Evolutionary conservation across 495 filamentous ascomycete genomes (phyloP).

Genomic region (Staphylotrichum longicolle): DNA sequence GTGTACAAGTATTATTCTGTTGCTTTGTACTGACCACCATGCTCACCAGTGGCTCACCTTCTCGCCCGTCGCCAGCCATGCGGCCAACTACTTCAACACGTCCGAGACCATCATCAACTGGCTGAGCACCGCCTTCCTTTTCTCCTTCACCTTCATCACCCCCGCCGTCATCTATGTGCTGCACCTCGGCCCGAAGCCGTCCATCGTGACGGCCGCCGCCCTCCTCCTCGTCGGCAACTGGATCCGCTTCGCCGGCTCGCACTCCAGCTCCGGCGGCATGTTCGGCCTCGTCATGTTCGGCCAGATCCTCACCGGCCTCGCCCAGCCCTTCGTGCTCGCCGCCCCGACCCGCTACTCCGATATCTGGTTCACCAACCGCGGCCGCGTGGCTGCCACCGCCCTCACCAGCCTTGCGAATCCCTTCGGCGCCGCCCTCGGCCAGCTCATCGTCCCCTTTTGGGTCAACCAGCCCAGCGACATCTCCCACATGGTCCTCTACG

Average conservation of each 20-base stretch:
- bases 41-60: conserved; percentile 83
- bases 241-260: conserved; percentile 84
- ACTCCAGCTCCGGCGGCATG: conserved; percentile 47
- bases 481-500: conserved; percentile 79
- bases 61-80: conserved; percentile 74
- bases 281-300: conserved; percentile 87
- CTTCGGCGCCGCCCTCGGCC: conserved; percentile 80
- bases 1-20: too few relatives aligned
- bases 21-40: too few relatives aligned
- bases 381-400: conserved; percentile 85
- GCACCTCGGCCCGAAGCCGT: conserved; percentile 72
- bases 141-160: conserved; percentile 71
- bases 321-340: conserved; percentile 88
- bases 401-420: conserved; percentile 82
- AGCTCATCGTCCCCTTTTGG: conserved; percentile 80
- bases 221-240: conserved; percentile 83
- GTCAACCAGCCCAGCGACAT: conserved; percentile 60
- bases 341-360: conserved; percentile 91
- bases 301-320: conserved; percentile 86
- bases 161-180: conserved; percentile 77
- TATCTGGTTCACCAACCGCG: conserved; percentile 85
- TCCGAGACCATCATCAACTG: conserved; percentile 82
- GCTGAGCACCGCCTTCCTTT: conserved; percentile 82
- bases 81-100: conserved; percentile 72
- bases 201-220: conserved; percentile 69